These are phyloP conservation scores for Sicyos edulis DNA, from an alignment of 306 rosid genomes.

Conservation along the genomic window DNA sequence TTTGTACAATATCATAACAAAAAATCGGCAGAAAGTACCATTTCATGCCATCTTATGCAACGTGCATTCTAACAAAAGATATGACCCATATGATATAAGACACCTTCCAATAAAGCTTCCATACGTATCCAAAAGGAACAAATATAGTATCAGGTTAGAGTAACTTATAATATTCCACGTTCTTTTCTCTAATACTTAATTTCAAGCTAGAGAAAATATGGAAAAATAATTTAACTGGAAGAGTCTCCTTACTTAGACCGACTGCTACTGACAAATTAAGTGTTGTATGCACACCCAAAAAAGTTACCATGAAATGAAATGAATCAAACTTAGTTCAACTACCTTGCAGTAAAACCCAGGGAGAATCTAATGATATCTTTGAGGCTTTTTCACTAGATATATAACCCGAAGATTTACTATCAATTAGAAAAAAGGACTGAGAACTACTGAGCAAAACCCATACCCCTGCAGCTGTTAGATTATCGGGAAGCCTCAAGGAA, in stretches of 20 bases:
- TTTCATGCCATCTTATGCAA: conserved; percentile 11
- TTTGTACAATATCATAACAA: neutral
- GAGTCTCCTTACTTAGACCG: neutral
- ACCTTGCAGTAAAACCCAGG: neutral
- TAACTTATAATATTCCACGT: neutral
- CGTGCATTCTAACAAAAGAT: neutral
- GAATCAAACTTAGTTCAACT: neutral
- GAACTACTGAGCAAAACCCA: conserved; percentile 15
- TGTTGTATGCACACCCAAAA: neutral
- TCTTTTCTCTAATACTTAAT: conserved; percentile 6
- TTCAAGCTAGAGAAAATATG: neutral
- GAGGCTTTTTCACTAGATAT: neutral
- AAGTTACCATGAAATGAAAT: neutral
- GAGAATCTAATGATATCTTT: neutral
- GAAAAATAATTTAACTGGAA: neutral
- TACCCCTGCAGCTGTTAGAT: conserved; percentile 77
- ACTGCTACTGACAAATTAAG: neutral
- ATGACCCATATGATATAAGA: conserved; percentile 2
- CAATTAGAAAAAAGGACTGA: neutral
- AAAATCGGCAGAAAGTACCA: neutral
- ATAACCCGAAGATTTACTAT: neutral
- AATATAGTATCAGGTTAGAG: neutral
- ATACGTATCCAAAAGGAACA: neutral
- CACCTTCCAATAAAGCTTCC: conserved; percentile 2
- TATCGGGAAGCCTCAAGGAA: conserved; percentile 77